Percentiles rank a stretch among this genome's conserved stretches.
Evolutionary conservation across 768 basidiomycete genomes (phyloP).

Genomic region (Mycena belliarum): DNA sequence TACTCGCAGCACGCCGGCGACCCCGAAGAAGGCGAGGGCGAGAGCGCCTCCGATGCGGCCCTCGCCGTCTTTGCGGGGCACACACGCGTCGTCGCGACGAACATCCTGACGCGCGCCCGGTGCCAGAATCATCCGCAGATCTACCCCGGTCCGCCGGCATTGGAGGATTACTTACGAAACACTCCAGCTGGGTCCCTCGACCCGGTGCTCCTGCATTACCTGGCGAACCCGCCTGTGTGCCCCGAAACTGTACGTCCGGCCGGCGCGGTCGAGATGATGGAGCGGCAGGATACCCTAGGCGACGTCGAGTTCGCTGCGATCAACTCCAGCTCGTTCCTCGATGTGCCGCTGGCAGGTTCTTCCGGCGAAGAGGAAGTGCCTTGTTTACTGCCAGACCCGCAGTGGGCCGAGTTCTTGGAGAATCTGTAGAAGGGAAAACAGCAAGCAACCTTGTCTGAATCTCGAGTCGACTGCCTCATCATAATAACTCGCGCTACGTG

Average conservation of each 20-base stretch:
- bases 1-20: neutral
- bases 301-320: no score
- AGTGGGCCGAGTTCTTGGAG: no score
- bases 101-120: neutral
- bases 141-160: neutral
- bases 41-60: neutral
- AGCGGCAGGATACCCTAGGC: no score
- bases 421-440: no score
- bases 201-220: neutral
- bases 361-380: no score
- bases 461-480: no score
- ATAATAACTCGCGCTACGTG: no score
- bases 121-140: neutral
- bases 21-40: neutral
- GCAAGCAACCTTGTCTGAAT: no score
- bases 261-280: neutral
- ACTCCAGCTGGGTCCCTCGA: neutral
- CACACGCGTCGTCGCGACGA: slow-evolving; percentile 6
- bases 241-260: neutral
- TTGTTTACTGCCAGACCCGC: no score
- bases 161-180: no score
- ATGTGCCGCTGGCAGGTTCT: no score
- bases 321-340: no score
- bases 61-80: slow-evolving; percentile 7
- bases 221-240: neutral